Percentiles rank a stretch among this genome's conserved stretches.
phyloP scores from a whole-genome alignment of 371 early-diverging fungal genomes.

The Rhizopus sp. region DNA sequence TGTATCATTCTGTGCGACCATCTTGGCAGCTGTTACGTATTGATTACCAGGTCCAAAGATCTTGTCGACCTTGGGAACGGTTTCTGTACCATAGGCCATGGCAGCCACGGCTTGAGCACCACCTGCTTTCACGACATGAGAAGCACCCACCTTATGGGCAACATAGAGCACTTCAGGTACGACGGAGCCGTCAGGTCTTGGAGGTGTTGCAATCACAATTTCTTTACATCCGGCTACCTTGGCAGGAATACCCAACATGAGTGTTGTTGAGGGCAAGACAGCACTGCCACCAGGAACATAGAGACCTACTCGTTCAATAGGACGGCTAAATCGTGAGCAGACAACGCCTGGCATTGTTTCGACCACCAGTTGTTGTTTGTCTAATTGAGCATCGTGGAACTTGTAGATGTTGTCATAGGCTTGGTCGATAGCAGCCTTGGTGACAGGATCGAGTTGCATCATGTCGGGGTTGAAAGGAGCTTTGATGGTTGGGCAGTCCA shows the following conservation, averaged over 20 bases:
- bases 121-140: conserved; percentile 89
- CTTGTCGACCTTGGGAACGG: conserved; percentile 97
- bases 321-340: conserved; percentile 89
- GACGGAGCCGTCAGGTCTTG: conserved; percentile 86
- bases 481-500: conserved; percentile 68
- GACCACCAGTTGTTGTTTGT: conserved; percentile 68
- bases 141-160: conserved; percentile 95
- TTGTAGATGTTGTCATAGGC: conserved; percentile 91
- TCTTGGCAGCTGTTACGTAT: conserved; percentile 98
- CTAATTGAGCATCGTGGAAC: conserved; percentile 95
- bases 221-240: conserved; percentile 95
- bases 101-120: conserved; percentile 99
- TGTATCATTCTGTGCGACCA: conserved; percentile 92
- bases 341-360: conserved; percentile 97
- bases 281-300: conserved; percentile 99
- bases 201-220: conserved; percentile 97
- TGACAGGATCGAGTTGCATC: conserved; percentile 69
- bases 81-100: conserved; percentile 96
- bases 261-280: conserved; percentile 90
- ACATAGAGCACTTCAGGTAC: conserved; percentile 97
- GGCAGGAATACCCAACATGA: conserved; percentile 98
- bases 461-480: conserved; percentile 82
- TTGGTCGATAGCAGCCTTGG: conserved; percentile 87
- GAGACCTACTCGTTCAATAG: conserved; percentile 95
- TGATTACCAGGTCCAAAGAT: conserved; percentile 99